Evolutionary conservation across 2,329 filamentous ascomycete species (phyloP).

Genomic region (Diatrype stigma): DNA sequence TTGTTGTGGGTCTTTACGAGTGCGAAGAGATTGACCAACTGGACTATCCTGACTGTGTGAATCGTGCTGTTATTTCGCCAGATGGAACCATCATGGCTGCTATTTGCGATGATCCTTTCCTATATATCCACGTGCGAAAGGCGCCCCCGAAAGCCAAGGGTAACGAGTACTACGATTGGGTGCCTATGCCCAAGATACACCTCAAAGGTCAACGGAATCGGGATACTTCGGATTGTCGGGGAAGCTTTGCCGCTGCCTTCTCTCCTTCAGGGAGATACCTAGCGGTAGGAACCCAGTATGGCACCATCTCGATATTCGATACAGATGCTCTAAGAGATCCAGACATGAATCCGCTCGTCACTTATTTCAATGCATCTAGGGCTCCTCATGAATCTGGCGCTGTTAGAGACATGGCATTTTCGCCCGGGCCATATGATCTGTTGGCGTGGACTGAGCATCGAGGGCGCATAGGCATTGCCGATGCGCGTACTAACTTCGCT

Average conservation of each 20-base stretch:
- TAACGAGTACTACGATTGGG: conserved; percentile 44
- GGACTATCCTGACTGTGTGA: conserved; percentile 79
- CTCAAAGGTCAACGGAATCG: conserved; percentile 54
- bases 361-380: conserved; percentile 73
- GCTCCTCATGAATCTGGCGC: conserved; percentile 69
- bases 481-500: conserved; percentile 63
- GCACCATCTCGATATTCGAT: conserved; percentile 73
- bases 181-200: conserved; percentile 45
- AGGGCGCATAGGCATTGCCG: conserved; percentile 68
- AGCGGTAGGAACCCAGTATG: conserved; percentile 76
- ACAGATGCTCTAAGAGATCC: conserved; percentile 42
- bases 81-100: conserved; percentile 77
- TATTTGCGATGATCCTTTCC: conserved; percentile 80
- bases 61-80: conserved; percentile 89
- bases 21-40: conserved; percentile 64
- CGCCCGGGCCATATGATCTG: conserved; percentile 83
- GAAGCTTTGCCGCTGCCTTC: conserved; percentile 77
- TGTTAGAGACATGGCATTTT: conserved; percentile 87
- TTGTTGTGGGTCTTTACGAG: conserved; percentile 71
- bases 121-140: conserved; percentile 72
- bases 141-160: conserved; percentile 30
- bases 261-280: conserved; percentile 67
- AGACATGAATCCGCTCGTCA: conserved; percentile 59
- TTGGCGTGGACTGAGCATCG: conserved; percentile 92
- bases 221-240: conserved; percentile 52